Conservation (phyloP, 768 basidiomycete genomes). For the Amanita thiersii region DNA sequence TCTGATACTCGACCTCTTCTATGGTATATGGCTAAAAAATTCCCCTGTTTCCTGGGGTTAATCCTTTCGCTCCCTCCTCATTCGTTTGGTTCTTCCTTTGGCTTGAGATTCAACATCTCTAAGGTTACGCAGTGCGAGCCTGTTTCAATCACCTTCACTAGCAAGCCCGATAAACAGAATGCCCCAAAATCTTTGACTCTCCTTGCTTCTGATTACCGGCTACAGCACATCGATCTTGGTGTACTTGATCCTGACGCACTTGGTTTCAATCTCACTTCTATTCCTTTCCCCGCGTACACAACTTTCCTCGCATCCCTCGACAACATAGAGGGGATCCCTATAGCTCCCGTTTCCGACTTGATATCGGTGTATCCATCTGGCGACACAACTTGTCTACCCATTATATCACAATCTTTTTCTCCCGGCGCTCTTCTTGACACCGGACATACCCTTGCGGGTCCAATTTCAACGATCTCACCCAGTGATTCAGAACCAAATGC, state of each 20-base stretch:
- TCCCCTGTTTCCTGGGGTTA: no score
- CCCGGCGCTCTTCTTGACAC: conserved; percentile 24
- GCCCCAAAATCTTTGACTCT: conserved; percentile 40
- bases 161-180: conserved; percentile 23
- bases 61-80: no score
- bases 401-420: conserved; percentile 7
- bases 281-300: conserved; percentile 42
- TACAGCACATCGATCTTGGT: conserved; percentile 39
- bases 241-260: conserved; percentile 24
- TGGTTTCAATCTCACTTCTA: conserved; percentile 38
- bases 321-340: conserved; percentile 29
- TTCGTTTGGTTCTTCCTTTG: no score
- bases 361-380: conserved; percentile 33
- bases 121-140: conserved; percentile 45
- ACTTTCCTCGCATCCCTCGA: conserved; percentile 50
- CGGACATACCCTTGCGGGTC: conserved; percentile 35
- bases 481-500: no score
- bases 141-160: conserved; percentile 36
- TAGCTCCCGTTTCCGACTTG: conserved; percentile 39
- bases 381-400: conserved; percentile 34
- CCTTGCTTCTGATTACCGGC: conserved; percentile 45
- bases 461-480: no score
- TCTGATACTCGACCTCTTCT: no score
- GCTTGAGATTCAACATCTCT: conserved; percentile 29
- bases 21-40: no score